These are phyloP conservation scores for Solanum phureja DNA, from an alignment of 257 asterid genomes.

Conservation along the genomic window DNA sequence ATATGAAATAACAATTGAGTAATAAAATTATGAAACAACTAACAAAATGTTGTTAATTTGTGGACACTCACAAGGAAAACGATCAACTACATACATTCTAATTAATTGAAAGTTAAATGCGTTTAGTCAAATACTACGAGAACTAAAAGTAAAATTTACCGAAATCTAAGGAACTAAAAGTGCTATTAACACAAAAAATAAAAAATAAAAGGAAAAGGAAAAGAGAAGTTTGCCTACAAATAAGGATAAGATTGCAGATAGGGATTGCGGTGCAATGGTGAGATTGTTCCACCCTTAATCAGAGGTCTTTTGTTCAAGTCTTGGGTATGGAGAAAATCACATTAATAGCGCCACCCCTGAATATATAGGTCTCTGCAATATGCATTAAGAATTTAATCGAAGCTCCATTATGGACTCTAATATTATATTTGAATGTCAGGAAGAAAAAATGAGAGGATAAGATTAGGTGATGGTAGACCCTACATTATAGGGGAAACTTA, in stretches of 20 bases:
- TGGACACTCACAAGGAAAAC: not conserved
- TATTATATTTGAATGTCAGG: no score
- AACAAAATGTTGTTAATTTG: not conserved
- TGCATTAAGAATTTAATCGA: no score
- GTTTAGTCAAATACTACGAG: not conserved
- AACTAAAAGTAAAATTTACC: not conserved
- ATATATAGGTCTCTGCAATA: no score
- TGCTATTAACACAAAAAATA: not conserved
- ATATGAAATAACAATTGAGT: not conserved
- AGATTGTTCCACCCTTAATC: no score
- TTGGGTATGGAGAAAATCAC: no score
- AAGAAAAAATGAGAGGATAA: not conserved
- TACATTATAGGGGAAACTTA: not conserved
- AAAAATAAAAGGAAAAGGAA: not conserved
- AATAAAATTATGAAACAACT: not conserved
- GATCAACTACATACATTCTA: not conserved
- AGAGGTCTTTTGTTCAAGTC: no score
- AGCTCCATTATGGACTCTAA: not conserved
- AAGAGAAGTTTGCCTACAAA: not conserved
- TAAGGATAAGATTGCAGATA: not conserved
- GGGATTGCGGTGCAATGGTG: no score
- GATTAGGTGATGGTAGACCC: not conserved
- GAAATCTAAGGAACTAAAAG: not conserved
- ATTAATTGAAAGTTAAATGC: not conserved
- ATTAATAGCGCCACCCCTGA: no score